Percentiles rank a stretch among this genome's conserved stretches.
Evolutionary conservation across 2,329 filamentous ascomycete genomes (phyloP).

Genomic region (Venturia nashicola): DNA sequence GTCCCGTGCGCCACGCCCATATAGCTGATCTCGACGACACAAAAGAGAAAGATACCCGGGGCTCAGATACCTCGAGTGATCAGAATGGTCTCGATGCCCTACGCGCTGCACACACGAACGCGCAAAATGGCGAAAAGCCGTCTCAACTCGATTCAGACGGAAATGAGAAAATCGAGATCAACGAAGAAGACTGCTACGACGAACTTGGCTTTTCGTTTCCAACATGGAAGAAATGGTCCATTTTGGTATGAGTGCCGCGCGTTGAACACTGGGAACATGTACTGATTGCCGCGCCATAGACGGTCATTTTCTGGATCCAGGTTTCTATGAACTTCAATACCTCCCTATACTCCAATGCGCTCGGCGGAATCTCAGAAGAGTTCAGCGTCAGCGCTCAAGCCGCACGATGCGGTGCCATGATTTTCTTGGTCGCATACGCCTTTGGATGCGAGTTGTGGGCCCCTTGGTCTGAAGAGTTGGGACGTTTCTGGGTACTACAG

Average conservation of each 20-base stretch:
- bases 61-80: background rate
- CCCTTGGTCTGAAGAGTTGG: constrained; percentile 42
- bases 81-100: constrained; percentile 1
- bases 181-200: constrained; percentile 49
- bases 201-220: constrained; percentile 53
- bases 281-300: constrained; percentile 37
- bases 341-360: constrained; percentile 37
- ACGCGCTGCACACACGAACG: background rate
- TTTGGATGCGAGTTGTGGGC: constrained; percentile 42
- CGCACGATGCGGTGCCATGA: constrained; percentile 35
- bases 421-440: constrained; percentile 40
- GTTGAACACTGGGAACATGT: background rate
- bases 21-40: background rate
- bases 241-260: background rate
- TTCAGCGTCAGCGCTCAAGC: constrained; percentile 36
- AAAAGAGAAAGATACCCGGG: background rate
- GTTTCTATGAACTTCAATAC: constrained; percentile 45
- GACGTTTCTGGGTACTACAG: constrained; percentile 40
- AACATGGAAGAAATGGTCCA: constrained; percentile 53
- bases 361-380: constrained; percentile 30
- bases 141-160: background rate
- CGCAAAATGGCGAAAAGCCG: background rate
- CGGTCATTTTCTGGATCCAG: constrained; percentile 40
- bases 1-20: background rate
- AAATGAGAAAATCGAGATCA: constrained; percentile 27